A percentile compares a stretch with the other conserved stretches of the same genome.
Conservation (phyloP, 2,329 filamentous ascomycete species). For the Hymenoscyphus fraxineus region DNA sequence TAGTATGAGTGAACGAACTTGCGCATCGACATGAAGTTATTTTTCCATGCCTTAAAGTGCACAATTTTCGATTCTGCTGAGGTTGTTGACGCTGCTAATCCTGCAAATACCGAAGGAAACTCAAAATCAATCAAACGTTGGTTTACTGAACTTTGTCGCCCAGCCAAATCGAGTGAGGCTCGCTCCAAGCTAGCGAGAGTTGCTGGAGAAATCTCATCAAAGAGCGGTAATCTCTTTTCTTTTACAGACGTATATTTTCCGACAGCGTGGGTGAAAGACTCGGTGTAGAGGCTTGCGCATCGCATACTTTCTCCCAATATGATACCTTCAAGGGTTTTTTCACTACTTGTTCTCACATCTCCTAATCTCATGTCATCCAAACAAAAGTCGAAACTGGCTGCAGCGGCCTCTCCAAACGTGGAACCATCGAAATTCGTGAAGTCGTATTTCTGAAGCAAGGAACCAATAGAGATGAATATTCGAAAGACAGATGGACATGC, state of each 20-base stretch:
- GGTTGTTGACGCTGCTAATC: slow-evolving; percentile 79
- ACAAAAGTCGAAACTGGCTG: slow-evolving; percentile 68
- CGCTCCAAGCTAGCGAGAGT: slow-evolving; percentile 80
- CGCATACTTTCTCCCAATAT: slow-evolving; percentile 87
- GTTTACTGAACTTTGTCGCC: slow-evolving; percentile 67
- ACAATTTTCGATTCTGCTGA: slow-evolving; percentile 71
- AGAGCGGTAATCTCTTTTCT: slow-evolving; percentile 64
- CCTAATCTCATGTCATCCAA: slow-evolving; percentile 72
- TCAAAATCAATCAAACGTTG: slow-evolving; percentile 80
- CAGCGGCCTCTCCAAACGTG: slow-evolving; percentile 56
- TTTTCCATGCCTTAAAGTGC: slow-evolving; percentile 80
- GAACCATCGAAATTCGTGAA: slow-evolving; percentile 54
- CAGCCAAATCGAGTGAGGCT: slow-evolving; percentile 74
- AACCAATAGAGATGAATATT: slow-evolving; percentile 52
- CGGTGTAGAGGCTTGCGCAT: slow-evolving; percentile 77
- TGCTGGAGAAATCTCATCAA: slow-evolving; percentile 61
- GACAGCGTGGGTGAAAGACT: slow-evolving; percentile 86
- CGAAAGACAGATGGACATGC: slow-evolving; percentile 49
- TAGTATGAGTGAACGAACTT: slow-evolving; percentile 60
- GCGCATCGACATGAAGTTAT: slow-evolving; percentile 70
- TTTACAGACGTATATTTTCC: slow-evolving; percentile 78
- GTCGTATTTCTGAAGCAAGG: slow-evolving; percentile 53
- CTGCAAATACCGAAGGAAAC: slow-evolving; percentile 84
- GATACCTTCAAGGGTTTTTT: slow-evolving; percentile 85
- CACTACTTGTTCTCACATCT: slow-evolving; percentile 76